phyloP scores from a whole-genome alignment of 495 filamentous ascomycete genomes.

The Lepraria neglecta region DNA sequence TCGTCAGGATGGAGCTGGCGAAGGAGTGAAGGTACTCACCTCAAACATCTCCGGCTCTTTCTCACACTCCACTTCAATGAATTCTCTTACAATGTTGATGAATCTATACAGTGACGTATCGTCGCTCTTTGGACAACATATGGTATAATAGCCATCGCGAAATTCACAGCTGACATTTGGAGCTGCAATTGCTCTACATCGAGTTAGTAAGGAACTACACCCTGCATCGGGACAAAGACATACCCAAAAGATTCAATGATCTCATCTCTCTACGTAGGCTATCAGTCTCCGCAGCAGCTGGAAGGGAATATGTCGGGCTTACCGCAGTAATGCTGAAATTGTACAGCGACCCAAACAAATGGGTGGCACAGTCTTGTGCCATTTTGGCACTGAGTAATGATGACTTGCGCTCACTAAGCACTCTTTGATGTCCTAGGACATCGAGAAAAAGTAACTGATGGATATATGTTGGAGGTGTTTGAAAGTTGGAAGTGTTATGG shows the following conservation, averaged over 20 bases:
- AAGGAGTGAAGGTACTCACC: neutral
- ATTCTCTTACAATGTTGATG: constrained; percentile 6
- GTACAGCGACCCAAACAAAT: constrained; percentile 22
- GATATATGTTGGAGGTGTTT: neutral
- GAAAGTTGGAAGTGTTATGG: neutral
- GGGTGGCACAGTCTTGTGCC: constrained; percentile 6
- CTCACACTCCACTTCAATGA: neutral
- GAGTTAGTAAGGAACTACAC: neutral
- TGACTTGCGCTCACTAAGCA: constrained; percentile 21
- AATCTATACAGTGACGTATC: neutral
- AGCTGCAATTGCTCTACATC: neutral
- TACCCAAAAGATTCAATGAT: constrained; percentile 5
- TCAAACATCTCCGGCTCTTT: neutral
- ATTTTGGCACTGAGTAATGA: constrained; percentile 3
- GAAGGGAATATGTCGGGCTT: neutral
- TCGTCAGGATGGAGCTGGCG: neutral
- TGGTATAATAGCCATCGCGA: constrained; percentile 1
- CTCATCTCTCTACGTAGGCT: constrained; percentile 2
- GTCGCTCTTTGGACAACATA: constrained; percentile 5
- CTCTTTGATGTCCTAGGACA: neutral
- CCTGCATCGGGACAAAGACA: neutral
- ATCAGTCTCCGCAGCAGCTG: neutral
- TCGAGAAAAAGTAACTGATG: neutral
- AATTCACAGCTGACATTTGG: neutral
- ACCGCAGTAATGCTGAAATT: constrained; percentile 16